Base-by-base conservation (phyloP, 257 asterid genomes). In the Ocimum tenuiflorum region DNA sequence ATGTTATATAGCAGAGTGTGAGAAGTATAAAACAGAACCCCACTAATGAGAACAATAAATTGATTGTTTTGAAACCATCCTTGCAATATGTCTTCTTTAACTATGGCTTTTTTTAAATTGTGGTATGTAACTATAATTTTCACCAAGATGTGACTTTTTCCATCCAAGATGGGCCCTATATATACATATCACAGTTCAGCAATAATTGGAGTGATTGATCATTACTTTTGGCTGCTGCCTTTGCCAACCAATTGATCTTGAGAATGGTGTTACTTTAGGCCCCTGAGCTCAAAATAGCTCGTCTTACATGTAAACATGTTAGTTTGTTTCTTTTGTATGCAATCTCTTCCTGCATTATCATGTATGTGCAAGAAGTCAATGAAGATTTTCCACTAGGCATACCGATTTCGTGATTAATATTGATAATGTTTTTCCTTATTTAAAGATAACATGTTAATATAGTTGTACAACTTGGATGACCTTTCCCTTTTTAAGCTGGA, bases 171-270 rank as follows among this genome's bases (percentile, higher is more conserved):
- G 45, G 38, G 17, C 13, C 33, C 35, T 53, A 2, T 17, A 35
- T 27, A 29, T 43, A 59, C 52, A 24, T 18, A 27, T 1, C 23
- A 46, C 45, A 8, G 60, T 22, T 55, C 33, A 31, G 33, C 12
- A 18, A 27, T 35, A 19, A 38, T 41, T 43, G 15, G 64, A 51
- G 38, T 67, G 45, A 47, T 17, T 20, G 47, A 58, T 38, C 15
- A 50, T 41, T 24, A 57, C 22, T 67, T 35, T 3, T 46, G 53
- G 53, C 52, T 33, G 61, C 72, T 70, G 55, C 29, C 70, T 71
- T 46, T 7, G 19, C 29, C 15, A 58, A 42, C 49, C 60, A 23
- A 46, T 67, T 59, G 33, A 54, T 18, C 20, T 57, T 23, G 61
- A 38, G 20, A 19, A 47, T 23, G 33, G 23, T 54, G 29, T 14